These are phyloP conservation scores for Meyerozyma sp. DNA, from an alignment of 1,139 yeast species.

Conservation along the genomic window DNA sequence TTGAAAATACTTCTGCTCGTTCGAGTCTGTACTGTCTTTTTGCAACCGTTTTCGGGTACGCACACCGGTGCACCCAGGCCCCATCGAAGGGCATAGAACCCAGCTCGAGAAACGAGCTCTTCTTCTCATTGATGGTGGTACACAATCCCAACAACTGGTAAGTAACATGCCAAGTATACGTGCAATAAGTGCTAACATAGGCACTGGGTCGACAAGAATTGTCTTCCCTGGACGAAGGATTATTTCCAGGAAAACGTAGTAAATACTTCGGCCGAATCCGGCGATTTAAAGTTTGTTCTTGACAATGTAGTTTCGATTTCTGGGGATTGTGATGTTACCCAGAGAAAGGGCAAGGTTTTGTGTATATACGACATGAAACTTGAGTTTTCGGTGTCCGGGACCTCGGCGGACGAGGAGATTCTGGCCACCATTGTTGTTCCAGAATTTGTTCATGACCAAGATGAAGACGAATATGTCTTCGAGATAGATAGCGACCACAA, in stretches of 20 bases:
- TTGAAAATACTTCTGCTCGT: too few species aligned
- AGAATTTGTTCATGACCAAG: conserved; percentile 72
- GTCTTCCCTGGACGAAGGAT: conserved; percentile 67
- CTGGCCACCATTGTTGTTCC: conserved; percentile 45
- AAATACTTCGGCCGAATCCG: conserved; percentile 29
- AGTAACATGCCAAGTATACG: conserved; percentile 16
- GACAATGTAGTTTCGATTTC: conserved; percentile 40
- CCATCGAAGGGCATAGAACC: conserved; percentile 1
- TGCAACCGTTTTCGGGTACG: conserved; percentile 2
- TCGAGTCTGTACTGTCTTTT: not conserved
- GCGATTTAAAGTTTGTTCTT: conserved; percentile 29
- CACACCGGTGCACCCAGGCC: conserved; percentile 1
- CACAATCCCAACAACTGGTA: conserved; percentile 83
- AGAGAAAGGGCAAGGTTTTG: conserved; percentile 73
- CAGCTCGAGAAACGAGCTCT: not conserved
- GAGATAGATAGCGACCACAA: conserved; percentile 36
- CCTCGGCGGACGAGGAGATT: conserved; percentile 18
- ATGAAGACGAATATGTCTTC: conserved; percentile 58
- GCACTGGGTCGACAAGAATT: conserved; percentile 85
- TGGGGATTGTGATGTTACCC: conserved; percentile 80
- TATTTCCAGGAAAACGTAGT: conserved; percentile 47
- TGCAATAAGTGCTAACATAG: conserved; percentile 26
- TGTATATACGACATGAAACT: conserved; percentile 67
- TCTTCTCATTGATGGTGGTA: conserved; percentile 49
- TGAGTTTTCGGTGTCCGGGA: conserved; percentile 38